These are phyloP conservation scores for Spergularia marina DNA, from an alignment of 148 eudicot genomes.

Conservation along the genomic window DNA sequence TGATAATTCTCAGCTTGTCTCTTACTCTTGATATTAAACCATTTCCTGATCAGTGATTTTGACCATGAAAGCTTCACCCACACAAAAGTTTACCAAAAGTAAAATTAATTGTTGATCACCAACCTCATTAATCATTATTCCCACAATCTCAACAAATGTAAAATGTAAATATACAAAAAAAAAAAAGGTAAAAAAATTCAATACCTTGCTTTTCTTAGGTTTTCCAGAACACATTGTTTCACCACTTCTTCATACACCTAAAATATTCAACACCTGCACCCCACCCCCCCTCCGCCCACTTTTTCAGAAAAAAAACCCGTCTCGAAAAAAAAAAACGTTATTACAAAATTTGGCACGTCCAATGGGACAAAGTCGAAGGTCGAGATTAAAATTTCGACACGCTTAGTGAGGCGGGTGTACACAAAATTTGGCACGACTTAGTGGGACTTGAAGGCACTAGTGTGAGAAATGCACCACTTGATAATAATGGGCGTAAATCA, in stretches of 20 bases:
- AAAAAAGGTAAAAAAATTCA: background rate
- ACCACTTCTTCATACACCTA: constrained; percentile 60
- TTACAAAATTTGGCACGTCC: constrained; percentile 8
- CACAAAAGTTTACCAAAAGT: constrained; percentile 19
- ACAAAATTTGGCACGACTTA: background rate
- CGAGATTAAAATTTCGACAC: background rate
- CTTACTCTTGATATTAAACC: constrained; percentile 88
- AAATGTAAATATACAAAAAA: background rate
- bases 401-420: background rate
- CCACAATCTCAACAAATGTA: background rate
- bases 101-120: constrained; percentile 9
- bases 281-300: constrained; percentile 10
- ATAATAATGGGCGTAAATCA: too few relatives aligned
- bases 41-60: constrained; percentile 72
- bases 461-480: background rate
- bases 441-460: background rate
- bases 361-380: background rate
- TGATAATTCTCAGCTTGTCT: constrained; percentile 47
- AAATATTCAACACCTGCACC: constrained; percentile 1
- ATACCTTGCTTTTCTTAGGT: constrained; percentile 88
- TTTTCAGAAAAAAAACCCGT: background rate
- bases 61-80: constrained; percentile 81
- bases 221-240: constrained; percentile 81
- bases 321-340: background rate
- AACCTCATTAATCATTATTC: background rate